Base-by-base conservation (phyloP, 441 rosid genomes). In the Adansonia rubrostipa region DNA sequence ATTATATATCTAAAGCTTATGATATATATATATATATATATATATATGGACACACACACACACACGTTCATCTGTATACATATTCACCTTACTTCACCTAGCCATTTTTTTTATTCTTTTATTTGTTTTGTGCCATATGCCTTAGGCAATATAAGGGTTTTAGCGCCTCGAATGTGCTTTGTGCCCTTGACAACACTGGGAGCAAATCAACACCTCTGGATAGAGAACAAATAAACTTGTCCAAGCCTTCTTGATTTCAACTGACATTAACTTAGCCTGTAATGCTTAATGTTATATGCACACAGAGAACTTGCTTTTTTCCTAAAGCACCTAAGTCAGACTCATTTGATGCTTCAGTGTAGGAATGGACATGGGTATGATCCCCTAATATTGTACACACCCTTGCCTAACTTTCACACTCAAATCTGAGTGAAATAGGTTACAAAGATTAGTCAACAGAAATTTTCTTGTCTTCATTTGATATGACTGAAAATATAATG, bases 311-410 rank as follows among this genome's bases (percentile, higher is more conserved):
- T 45, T 65, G 50, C n/a, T 47, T 67, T 58, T 67, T 45, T 67
- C 54, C 72, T 45, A 67, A 44, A 44, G 72, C 33, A 44, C 28
- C 71, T 67, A 67, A 17, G 71, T 9, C 44, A 6, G 57, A 51
- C 22, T 70, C 44, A 70, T 24, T 70, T 17, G 6, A 67, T 9
- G 53, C 33, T 45, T 47, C 63, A 20, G 17, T 20, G 33, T 58
- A 58, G 22, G 3, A 67, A 45, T 19, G 36, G n/a, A 42, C 22
- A 20, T 9, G 14, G 63, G 33, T 9, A 1, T 19, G 28, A 7
- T 22, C 60, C 22, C 17, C 60, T 20, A n/a, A 56, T 67, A 45
- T 67, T 17, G 53, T 28, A 67, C 36, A 19, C 28, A 67, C 36
- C 10, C 4, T 19, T 45, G 9, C 47, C 72, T 68, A 11, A 68